phyloP scores from a whole-genome alignment of 164 flowering plant species.

The Vitis labrusca region DNA sequence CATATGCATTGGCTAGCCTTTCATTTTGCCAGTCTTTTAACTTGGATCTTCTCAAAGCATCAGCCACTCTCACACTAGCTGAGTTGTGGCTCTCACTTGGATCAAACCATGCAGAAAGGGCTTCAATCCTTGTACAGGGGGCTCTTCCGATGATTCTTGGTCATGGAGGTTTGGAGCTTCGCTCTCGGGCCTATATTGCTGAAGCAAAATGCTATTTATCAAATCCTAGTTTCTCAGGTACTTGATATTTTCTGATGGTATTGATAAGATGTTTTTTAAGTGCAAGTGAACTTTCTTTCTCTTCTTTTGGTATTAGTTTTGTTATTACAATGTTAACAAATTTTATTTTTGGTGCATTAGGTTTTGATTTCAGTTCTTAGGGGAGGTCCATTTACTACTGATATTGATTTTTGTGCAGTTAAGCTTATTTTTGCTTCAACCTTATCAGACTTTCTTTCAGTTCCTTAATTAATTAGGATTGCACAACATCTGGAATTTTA shows the following conservation, averaged over 20 bases:
- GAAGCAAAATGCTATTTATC: slow-evolving; percentile 91
- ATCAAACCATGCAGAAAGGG: slow-evolving; percentile 74
- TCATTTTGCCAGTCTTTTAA: slow-evolving; percentile 91
- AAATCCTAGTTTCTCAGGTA: slow-evolving; percentile 80
- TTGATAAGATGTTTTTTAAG: not conserved
- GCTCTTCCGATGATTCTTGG: slow-evolving; percentile 88
- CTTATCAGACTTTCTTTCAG: not conserved
- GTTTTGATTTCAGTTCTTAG: not conserved
- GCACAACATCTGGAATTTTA: too few species aligned
- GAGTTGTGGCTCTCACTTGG: slow-evolving; percentile 93
- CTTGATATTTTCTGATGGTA: not conserved
- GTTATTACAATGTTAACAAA: not conserved
- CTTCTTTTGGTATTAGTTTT: not conserved
- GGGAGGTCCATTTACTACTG: not conserved
- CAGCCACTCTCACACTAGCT: slow-evolving; percentile 79
- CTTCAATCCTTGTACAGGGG: slow-evolving; percentile 65
- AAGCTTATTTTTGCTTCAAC: not conserved
- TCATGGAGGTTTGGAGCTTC: slow-evolving; percentile 94
- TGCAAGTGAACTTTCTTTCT: not conserved
- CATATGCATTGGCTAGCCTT: slow-evolving; percentile 89
- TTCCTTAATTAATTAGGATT: too few species aligned
- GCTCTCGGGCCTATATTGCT: slow-evolving; percentile 79
- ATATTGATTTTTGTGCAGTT: not conserved
- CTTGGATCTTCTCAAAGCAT: slow-evolving; percentile 93
- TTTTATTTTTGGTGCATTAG: not conserved